Base-by-base conservation (phyloP, 2,329 filamentous ascomycete genomes). In the Mariannaea elegans region DNA sequence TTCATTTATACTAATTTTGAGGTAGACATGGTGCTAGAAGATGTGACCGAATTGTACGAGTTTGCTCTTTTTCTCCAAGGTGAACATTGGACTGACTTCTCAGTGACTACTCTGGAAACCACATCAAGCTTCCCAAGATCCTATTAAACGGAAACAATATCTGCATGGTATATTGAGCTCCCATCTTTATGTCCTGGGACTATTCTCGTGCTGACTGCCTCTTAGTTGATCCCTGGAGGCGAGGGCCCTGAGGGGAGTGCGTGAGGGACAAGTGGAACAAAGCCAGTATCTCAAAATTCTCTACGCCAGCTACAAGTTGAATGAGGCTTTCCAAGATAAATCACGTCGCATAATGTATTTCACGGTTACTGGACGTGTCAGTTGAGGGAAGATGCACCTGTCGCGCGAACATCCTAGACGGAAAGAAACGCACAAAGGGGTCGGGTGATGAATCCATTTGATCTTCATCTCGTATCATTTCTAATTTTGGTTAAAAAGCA, bases 91-190 rank as follows among this genome's bases (percentile, higher is more conserved):
- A 46, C 65, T 73, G 71, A 73, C 73, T 44, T 14, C 6, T n/a
- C 38, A 98, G 94, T 75, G 95, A 99, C 79, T 97, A 97, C 79
- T 89, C 89, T 5, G 94, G 94, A 62, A 88, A 90, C 70, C 90
- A 94, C 77, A 91, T 89, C 44, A 97, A 97, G 77, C 86, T 99
- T 38, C 86, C 93, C 50, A 98, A 98, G 83, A 97, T 99, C 62
- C 80, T 99, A 39, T 82, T 99, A 36, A 99, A 99, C 73, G 95
- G 95, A 57, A 99, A 99, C 81, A 98, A 98, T 73, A 93, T 99
- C 65, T 98, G 94, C 91, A 99, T 99, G 95, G 95, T 97, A 85
- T 56, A 83, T 68, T 44, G 14, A 23, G 10, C 5, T 32, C 2
- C 14, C 36, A 5, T 36, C n/a, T 16, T 2, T 12, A 27, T 3